phyloP scores from a whole-genome alignment of 306 rosid genomes.

The Ziziphus jujuba region DNA sequence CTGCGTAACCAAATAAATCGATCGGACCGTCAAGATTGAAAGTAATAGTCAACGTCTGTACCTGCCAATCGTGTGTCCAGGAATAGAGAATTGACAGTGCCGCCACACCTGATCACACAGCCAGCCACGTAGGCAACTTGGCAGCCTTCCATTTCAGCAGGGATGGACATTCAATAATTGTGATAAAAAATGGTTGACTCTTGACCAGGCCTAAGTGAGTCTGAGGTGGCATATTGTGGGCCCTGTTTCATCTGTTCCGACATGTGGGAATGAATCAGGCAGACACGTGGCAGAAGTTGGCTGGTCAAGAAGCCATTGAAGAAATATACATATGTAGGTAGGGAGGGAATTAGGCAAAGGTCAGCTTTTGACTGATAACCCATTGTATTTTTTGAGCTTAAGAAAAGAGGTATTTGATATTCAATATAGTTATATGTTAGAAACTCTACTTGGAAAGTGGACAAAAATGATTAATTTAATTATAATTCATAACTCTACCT shows the following conservation, averaged over 20 bases:
- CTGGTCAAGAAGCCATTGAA: conserved; percentile 25
- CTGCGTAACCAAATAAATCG: conserved; percentile 3
- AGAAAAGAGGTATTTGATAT: no score
- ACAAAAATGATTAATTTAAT: neutral
- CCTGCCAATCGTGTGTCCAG: conserved; percentile 10
- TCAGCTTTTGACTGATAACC: conserved; percentile 24
- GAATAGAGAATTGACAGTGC: neutral
- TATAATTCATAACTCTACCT: conserved; percentile 21
- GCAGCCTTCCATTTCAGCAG: neutral
- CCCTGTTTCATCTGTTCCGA: conserved; percentile 58
- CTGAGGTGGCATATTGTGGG: conserved; percentile 28
- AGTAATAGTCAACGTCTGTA: conserved; percentile 10
- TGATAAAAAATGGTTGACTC: neutral
- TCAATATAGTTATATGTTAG: no score
- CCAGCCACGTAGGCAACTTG: neutral
- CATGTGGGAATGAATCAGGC: conserved; percentile 31
- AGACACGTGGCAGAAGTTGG: conserved; percentile 27
- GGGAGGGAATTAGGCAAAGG: conserved; percentile 34
- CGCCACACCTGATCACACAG: conserved; percentile 5
- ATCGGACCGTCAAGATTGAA: neutral
- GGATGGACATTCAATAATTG: no score
- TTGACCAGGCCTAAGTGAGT: neutral
- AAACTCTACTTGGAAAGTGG: no score
- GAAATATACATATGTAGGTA: neutral
- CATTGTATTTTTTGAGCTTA: neutral